Base-by-base conservation (phyloP, 2,329 filamentous ascomycete genomes). In the Cryphonectria carpinicola region DNA sequence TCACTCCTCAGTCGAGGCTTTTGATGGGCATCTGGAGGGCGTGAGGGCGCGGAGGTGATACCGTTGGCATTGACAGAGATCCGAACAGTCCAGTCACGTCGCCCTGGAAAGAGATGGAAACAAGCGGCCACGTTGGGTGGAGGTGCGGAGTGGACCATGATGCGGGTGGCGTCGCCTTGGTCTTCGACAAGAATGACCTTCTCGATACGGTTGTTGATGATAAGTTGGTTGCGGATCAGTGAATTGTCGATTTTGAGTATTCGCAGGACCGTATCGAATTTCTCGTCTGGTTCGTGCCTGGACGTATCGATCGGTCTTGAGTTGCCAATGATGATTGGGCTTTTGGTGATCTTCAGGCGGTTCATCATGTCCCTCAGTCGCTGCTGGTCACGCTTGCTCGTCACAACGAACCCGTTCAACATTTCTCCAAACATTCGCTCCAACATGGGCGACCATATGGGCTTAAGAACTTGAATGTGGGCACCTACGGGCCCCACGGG, bases 401-500 rank as follows among this genome's bases (percentile, higher is more conserved):
- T 90, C 58, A 98, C 95, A 66, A 97, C 88, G 77, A 98, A 99
- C 1, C 88, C 90, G 73, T 89, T 92, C 43, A 98, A 82, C 0
- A 83, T 84, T 4, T 80, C 81, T n/a, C 93, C 93, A 62, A 97
- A 86, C 1, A 88, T 88, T 73, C 87, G 92, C 78, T 99, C 96
- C 19, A 99, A 80, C 60, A 97, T 89, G 0, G 88, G 87, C 1
- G 91, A 92, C 96, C 96, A 99, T 75, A 93, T 86, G 0, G 93
- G 92, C 74, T 95, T 90, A 49, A 89, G 82, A 35, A 99, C 83
- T 74, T 89, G 90, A 66, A 99, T 86, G 76, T 96, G 88, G 35
- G 89, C 84, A 41, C 95, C 96, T 19, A 98, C 84, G 0, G 96
- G 96, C 0, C 96, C 96, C 46, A 98, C 84, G 2, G 96, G 96